Base-by-base conservation (phyloP, 1,284 basidiomycete species). In the Ceraceosorus guamensis region DNA sequence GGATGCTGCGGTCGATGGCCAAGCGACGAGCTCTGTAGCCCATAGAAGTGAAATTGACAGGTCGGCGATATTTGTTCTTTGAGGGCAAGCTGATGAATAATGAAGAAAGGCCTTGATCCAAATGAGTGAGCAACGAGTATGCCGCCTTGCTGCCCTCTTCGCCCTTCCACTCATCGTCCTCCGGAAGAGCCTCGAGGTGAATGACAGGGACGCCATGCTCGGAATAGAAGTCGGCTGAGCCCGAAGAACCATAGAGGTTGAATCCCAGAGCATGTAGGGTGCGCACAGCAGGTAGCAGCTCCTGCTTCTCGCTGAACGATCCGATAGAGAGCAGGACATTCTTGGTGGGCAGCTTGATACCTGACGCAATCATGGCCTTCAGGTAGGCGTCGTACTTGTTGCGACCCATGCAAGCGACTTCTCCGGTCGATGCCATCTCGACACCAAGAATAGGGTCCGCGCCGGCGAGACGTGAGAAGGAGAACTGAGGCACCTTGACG, bases 351-450 rank as follows among this genome's bases (percentile, higher is more conserved):
- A 86, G 85, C 41, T 87, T 83, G 70, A 97, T 95, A 37, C 93
- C 92, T 2, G 93, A 95, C 31, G 93, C 93, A 66, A 98, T 89
- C 64, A 97, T 82, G 3, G 90, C 91, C 80, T 97, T 97, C 73
- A 97, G 82, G 78, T 98, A 98, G 5, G 93, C 93, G 77, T 98
- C 93, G 78, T 96, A 97, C 79, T 93, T 95, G 81, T 98, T 88
- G 67, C 83, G 85, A 32, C 95, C 93, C 78, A 98, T 98, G 79
- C 93, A 97, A 41, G 95, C 95, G 33, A 98, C 93, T 78, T 98
- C 93, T 65, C 93, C 93, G 1, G 93, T 98, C n/a, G 93, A 97
- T 14, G 93, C 93, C 93, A 98, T 98, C 81, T 98, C 93, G 51
- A 98, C 93, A 74, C 95, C 95, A n/a, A 98, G 83, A 18, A 98